These are phyloP conservation scores for Oxytropis ochrocephala DNA, from an alignment of 306 rosid species.

Conservation along the genomic window DNA sequence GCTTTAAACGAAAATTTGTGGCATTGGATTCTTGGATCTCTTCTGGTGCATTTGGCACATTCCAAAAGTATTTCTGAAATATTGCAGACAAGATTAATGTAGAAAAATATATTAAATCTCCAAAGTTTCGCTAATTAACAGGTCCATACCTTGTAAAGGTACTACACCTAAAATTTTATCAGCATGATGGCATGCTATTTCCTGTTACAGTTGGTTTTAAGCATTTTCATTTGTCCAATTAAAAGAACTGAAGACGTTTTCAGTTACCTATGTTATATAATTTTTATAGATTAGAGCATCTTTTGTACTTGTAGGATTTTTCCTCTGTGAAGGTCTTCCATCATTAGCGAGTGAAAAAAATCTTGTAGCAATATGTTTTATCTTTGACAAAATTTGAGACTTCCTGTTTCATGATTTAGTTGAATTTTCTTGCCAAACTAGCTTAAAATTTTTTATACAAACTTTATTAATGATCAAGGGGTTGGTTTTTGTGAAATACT, in stretches of 20 bases:
- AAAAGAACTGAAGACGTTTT: background rate
- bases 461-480: background rate
- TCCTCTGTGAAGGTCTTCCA: background rate
- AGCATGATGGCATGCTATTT: background rate
- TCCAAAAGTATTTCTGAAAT: background rate
- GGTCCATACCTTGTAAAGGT: background rate
- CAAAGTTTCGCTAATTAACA: background rate
- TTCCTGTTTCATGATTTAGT: background rate
- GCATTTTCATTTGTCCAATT: background rate
- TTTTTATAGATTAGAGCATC: background rate
- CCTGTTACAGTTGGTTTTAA: background rate
- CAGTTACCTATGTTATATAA: background rate
- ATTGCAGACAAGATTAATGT: background rate
- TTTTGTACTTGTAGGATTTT: background rate
- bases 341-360: background rate
- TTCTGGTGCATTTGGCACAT: background rate
- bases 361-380: background rate
- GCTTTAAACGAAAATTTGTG: background rate
- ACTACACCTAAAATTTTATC: background rate
- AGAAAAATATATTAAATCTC: background rate
- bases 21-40: background rate
- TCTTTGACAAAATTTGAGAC: background rate
- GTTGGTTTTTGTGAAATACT: background rate
- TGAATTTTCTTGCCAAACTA: background rate
- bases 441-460: background rate